Evolutionary conservation across 2,329 filamentous ascomycete genomes (phyloP), one percentile per base, ranked within the genome.

Genomic region (Verticillium klebahnii): DNA sequence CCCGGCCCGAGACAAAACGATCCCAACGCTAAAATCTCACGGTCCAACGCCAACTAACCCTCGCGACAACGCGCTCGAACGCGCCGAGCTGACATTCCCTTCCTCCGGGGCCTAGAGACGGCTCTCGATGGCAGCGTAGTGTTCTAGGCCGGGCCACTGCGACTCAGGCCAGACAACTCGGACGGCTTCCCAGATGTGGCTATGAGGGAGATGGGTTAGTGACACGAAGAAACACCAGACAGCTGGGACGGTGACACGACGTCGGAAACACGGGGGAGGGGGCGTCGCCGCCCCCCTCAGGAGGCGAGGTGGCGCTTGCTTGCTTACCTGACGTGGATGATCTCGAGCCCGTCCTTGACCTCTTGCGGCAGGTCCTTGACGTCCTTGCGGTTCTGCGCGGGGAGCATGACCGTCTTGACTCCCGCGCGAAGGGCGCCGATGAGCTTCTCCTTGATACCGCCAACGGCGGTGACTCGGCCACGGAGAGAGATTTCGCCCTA

Each of bases 371-470:
- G 81, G 76, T 98, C 94, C 75, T 90, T 91, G 62, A 91, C 89
- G 73, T 99, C 95, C 78, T 98, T 98, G 66, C 89, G 85, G 74
- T 99, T 99, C 68, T 91, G 89, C 36, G 89, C 85, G 3, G 95
- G 95, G 8, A 99, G 80, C 63, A 99, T 75, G 8, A 99, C 94
- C 36, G 92, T 94, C 83, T 97, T 96, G 64, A 99, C 94, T 32
- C 95, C 95, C 2, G 95, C 95, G 61, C 94, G 85, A 72, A 96
- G 82, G 9, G 95, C 95, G 25, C 95, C 95, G 72, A 99, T 98
- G 60, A 98, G 83, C 77, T 99, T 99, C 85, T 99, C 94, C 78
- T 98, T 97, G 79, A 99, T 98, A 19, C 95, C 95, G 60, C 95
- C 95, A 39, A 99, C 95, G 31, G 94, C 92, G 77, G 95, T 92